These are phyloP conservation scores for Suillus paluster DNA, from an alignment of 768 basidiomycete species.

Conservation along the genomic window DNA sequence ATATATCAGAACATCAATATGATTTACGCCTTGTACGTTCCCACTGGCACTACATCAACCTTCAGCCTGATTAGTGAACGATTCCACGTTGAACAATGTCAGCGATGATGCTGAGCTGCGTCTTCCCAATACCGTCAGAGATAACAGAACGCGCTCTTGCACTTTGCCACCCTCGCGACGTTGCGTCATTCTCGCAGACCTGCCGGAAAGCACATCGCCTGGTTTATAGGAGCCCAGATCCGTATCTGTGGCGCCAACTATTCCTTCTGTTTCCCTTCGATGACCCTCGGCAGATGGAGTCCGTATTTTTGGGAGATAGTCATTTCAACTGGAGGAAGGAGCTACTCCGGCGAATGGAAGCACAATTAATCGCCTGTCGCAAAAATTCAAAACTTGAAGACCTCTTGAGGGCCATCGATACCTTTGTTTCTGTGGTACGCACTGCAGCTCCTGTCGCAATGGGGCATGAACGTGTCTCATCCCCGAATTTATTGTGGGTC, in stretches of 20 bases:
- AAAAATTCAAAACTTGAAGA: constrained; percentile 29
- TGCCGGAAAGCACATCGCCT: constrained; percentile 52
- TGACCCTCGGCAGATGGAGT: constrained; percentile 52
- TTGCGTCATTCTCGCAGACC: constrained; percentile 61
- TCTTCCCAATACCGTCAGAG: constrained; percentile 57
- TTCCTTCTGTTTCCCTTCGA: constrained; percentile 66
- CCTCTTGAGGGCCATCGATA: constrained; percentile 39
- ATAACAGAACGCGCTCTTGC: constrained; percentile 60
- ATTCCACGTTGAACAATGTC: background rate
- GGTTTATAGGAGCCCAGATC: constrained; percentile 54
- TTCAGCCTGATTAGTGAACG: background rate
- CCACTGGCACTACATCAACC: background rate
- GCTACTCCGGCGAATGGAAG: constrained; percentile 46
- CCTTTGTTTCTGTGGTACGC: constrained; percentile 45
- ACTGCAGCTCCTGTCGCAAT: constrained; percentile 36
- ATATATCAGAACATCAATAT: background rate
- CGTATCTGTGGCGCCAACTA: constrained; percentile 70
- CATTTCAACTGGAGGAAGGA: constrained; percentile 40
- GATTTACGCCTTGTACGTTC: background rate
- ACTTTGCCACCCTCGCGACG: constrained; percentile 59
- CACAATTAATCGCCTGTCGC: constrained; percentile 36
- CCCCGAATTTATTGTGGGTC: constrained; percentile 52
- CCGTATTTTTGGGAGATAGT: constrained; percentile 15
- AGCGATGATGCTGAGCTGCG: constrained; percentile 12
- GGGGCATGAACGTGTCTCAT: constrained; percentile 31